Conservation (phyloP, 768 basidiomycete genomes). For the Dioszegia hungarica region DNA sequence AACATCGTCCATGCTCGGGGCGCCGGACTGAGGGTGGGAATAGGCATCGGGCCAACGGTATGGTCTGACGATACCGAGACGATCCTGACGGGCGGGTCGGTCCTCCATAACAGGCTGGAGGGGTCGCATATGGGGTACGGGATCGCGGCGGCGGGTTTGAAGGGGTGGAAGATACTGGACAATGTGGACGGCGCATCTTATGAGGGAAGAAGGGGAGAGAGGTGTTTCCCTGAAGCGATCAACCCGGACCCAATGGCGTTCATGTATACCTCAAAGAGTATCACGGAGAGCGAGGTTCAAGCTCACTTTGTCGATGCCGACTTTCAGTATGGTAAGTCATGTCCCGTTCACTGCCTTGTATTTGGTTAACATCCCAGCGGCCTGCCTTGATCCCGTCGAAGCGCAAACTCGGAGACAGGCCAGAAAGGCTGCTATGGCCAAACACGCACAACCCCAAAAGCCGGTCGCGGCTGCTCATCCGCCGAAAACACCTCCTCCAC, state of each 20-base stretch:
- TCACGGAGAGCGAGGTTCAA: conserved; percentile 42
- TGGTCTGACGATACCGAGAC: conserved; percentile 51
- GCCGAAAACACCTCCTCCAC: background rate
- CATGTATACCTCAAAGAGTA: conserved; percentile 27
- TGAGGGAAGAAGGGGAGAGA: conserved; percentile 34
- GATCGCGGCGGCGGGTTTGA: conserved; percentile 49
- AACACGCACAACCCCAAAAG: background rate
- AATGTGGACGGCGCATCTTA: conserved; percentile 48
- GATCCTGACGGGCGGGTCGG: conserved; percentile 47
- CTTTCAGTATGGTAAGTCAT: conserved; percentile 47
- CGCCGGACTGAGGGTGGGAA: conserved; percentile 50
- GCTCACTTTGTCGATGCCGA: conserved; percentile 44
- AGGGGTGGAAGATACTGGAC: conserved; percentile 48
- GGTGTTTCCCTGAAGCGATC: conserved; percentile 45
- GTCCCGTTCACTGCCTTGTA: background rate
- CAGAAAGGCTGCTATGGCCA: background rate
- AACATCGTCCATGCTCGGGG: conserved; percentile 50
- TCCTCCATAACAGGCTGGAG: conserved; percentile 47
- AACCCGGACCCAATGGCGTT: conserved; percentile 47
- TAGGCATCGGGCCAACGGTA: conserved; percentile 51
- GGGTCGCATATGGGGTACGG: conserved; percentile 52
- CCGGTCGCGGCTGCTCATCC: background rate
- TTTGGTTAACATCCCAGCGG: conserved; percentile 29
- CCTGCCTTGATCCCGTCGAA: conserved; percentile 44
- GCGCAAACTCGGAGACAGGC: background rate